Percentiles rank a stretch among this genome's conserved stretches.
phyloP scores from a whole-genome alignment of 805 yeast genomes.

The Wickerhamiella azyma region DNA sequence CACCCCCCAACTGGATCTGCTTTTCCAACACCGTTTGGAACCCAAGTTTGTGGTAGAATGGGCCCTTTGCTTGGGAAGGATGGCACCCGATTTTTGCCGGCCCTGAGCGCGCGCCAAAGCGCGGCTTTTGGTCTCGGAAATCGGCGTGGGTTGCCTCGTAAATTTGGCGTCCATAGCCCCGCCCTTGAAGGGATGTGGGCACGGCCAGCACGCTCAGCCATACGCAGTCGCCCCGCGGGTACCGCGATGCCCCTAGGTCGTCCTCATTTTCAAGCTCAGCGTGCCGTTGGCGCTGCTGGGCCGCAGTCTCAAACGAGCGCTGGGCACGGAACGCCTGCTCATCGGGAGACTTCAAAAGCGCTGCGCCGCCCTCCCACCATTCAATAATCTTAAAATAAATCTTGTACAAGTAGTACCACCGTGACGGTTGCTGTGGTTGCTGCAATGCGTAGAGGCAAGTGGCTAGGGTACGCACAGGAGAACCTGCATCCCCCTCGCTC shows the following conservation, averaged over 20 bases:
- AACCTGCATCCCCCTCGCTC: no score
- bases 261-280: neutral
- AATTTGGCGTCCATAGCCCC: neutral
- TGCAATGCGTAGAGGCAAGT: no score
- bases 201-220: neutral
- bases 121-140: neutral
- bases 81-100: neutral
- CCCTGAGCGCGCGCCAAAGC: neutral
- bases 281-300: neutral
- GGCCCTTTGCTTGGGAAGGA: neutral
- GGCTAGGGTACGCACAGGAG: no score
- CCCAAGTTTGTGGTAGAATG: neutral
- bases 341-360: neutral
- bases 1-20: neutral
- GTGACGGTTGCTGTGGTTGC: no score
- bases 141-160: neutral
- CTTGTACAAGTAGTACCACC: no score
- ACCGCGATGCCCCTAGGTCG: neutral
- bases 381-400: neutral
- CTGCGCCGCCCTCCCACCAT: neutral
- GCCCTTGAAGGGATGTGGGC: neutral
- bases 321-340: neutral
- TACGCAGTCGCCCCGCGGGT: neutral
- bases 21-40: neutral
- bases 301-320: neutral